These are phyloP conservation scores for Excoecaria cochinchinensis DNA, from an alignment of 345 rosid species.

Conservation along the genomic window DNA sequence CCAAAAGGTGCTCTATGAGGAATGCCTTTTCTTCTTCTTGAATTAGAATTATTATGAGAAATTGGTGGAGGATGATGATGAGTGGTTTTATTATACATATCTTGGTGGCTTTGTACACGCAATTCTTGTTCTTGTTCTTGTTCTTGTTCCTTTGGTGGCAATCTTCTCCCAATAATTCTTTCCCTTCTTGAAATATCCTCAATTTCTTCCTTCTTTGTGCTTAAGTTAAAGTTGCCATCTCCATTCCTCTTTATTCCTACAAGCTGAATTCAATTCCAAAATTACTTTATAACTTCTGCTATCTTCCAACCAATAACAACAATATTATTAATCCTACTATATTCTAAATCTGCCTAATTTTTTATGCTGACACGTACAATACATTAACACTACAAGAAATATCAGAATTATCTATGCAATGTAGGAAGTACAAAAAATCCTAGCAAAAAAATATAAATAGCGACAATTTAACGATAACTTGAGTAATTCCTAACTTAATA, in stretches of 20 bases:
- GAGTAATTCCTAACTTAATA: too few species aligned
- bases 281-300: neutral
- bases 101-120: constrained; percentile 59
- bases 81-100: constrained; percentile 31
- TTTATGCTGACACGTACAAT: too few species aligned
- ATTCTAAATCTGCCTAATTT: too few species aligned
- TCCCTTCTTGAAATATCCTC: constrained; percentile 32
- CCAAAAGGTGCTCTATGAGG: constrained; percentile 77
- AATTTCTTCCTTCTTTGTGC: constrained; percentile 38
- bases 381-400: too few species aligned
- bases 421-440: too few species aligned
- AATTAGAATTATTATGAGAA: constrained; percentile 49
- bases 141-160: constrained; percentile 32
- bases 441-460: too few species aligned
- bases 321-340: too few species aligned
- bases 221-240: constrained; percentile 48
- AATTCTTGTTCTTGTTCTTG: constrained; percentile 48
- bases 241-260: constrained; percentile 66
- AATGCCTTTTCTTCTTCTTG: constrained; percentile 83
- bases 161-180: constrained; percentile 32
- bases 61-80: constrained; percentile 29
- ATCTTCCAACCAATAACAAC: neutral
- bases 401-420: too few species aligned
- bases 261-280: constrained; percentile 42
- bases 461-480: too few species aligned